A percentile compares a stretch with the other conserved stretches of the same genome.
phyloP scores from a whole-genome alignment of 1,284 basidiomycete species.

The Sparassis latifolia region DNA sequence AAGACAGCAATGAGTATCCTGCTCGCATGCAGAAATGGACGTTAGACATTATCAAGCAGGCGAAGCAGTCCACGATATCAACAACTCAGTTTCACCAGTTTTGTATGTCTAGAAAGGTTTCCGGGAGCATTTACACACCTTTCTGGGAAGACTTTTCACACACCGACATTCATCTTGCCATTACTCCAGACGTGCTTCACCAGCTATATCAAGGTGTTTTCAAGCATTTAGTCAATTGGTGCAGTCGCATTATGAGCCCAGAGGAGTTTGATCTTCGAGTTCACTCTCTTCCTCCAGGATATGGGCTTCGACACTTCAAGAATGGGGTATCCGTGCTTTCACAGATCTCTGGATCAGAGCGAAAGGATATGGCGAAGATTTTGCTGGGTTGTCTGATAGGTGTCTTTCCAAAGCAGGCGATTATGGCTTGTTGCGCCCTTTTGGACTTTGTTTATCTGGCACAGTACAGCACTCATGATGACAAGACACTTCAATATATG shows the following conservation, averaged over 20 bases:
- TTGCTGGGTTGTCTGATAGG: constrained; percentile 13
- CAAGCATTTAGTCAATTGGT: constrained; percentile 26
- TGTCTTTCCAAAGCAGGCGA: constrained; percentile 1
- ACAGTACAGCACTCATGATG: constrained; percentile 17
- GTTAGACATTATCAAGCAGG: background rate
- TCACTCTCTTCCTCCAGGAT: constrained; percentile 12
- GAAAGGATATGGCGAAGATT: constrained; percentile 15
- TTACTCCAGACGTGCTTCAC: constrained; percentile 38
- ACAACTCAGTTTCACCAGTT: background rate
- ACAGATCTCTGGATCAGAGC: constrained; percentile 16
- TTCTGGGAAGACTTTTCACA: constrained; percentile 34
- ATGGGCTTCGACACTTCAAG: constrained; percentile 14
- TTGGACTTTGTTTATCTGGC: constrained; percentile 25
- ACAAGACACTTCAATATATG: constrained; percentile 14
- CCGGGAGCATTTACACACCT: constrained; percentile 16
- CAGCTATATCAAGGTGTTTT: constrained; percentile 32
- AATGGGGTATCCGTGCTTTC: constrained; percentile 19
- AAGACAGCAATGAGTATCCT: background rate
- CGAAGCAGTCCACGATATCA: background rate
- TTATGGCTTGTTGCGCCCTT: constrained; percentile 12
- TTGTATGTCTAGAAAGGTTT: background rate
- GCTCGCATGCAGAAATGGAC: constrained; percentile 9
- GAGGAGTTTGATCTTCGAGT: constrained; percentile 18
- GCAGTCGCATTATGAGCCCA: constrained; percentile 4
- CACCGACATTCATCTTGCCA: constrained; percentile 27